These are phyloP conservation scores for Lentinula aciculospora DNA, from an alignment of 768 basidiomycete genomes.

Conservation along the genomic window DNA sequence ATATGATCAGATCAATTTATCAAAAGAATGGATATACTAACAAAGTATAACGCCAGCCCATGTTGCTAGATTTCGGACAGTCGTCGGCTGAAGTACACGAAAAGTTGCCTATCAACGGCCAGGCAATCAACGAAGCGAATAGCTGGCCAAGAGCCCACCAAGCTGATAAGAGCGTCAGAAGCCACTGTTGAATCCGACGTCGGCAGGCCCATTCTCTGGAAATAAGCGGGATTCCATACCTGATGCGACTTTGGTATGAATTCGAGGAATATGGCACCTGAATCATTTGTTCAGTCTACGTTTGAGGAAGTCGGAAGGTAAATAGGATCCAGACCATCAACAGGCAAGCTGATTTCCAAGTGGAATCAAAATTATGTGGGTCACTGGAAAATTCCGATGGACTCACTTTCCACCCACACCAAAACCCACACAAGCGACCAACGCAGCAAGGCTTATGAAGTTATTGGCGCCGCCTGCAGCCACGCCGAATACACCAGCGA, in stretches of 20 bases:
- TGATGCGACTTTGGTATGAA: slow-evolving; percentile 38
- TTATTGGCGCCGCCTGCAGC: slow-evolving; percentile 42
- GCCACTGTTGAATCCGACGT: not conserved
- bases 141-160: slow-evolving; percentile 10
- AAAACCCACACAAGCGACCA: slow-evolving; percentile 41
- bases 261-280: slow-evolving; percentile 39
- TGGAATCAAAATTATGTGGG: slow-evolving; percentile 15
- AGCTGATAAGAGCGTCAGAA: slow-evolving; percentile 5
- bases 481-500: slow-evolving; percentile 43
- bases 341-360: slow-evolving; percentile 27
- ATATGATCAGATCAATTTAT: not conserved
- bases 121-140: slow-evolving; percentile 42
- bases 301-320: not conserved
- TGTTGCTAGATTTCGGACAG: slow-evolving; percentile 44
- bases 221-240: slow-evolving; percentile 9
- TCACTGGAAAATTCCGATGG: slow-evolving; percentile 15
- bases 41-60: slow-evolving; percentile 58
- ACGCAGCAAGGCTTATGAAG: slow-evolving; percentile 27
- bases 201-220: not conserved
- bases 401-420: slow-evolving; percentile 49
- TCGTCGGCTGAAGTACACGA: slow-evolving; percentile 38
- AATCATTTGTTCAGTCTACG: not conserved
- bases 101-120: slow-evolving; percentile 51
- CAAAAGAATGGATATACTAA: slow-evolving; percentile 19
- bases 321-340: slow-evolving; percentile 32